Base-by-base conservation (phyloP, 2,329 filamentous ascomycete species). In the Leptographium radiaticola region DNA sequence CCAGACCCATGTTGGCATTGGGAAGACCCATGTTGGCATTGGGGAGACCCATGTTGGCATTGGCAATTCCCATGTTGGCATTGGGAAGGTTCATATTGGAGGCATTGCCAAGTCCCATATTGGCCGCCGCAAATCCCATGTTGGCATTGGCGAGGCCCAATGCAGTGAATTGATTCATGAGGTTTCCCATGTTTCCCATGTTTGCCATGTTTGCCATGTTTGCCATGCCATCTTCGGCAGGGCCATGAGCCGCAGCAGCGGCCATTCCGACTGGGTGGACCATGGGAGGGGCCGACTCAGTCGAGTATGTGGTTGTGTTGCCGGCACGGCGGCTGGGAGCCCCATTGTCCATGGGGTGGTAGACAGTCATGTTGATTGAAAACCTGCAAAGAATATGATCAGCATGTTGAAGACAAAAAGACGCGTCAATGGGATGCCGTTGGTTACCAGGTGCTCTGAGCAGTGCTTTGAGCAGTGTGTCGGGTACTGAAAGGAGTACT, bases 91-190 rank as follows among this genome's bases (percentile, higher is more conserved):
- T n/a, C 25, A 25, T 25, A 5, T 25, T 25, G 25, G 25, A 2
- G 25, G 25, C 25, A 25, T 25, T 25, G 25, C 25, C 25, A 25
- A 25, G 25, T 25, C 25, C 25, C 25, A 25, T 25, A 5, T 25
- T 42, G 1, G 49, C 58, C 49, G 57, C 49, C 33, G 61, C 50
- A 43, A 60, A 60, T 8, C 58, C 52, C 48, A 64, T 56, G 51
- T 47, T 55, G 18, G 55, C 58, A 8, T 58, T 59, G 7, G 62
- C 57, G 7, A 66, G 49, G 16, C 56, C 55, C 30, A 67, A 54
- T 6, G 59, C 56, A 33, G 59, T 57, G 54, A 67, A 67, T 30
- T 67, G 66, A 31, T 56, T 63, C 56, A 67, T 59, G 1, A 67
- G 59, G 4, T 61, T 57, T 9, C 59, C 58, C 20, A 58, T 30